These are phyloP conservation scores for Sorghum bicolor DNA, from an alignment of 176 grass and related monocot genomes.

Conservation along the genomic window DNA sequence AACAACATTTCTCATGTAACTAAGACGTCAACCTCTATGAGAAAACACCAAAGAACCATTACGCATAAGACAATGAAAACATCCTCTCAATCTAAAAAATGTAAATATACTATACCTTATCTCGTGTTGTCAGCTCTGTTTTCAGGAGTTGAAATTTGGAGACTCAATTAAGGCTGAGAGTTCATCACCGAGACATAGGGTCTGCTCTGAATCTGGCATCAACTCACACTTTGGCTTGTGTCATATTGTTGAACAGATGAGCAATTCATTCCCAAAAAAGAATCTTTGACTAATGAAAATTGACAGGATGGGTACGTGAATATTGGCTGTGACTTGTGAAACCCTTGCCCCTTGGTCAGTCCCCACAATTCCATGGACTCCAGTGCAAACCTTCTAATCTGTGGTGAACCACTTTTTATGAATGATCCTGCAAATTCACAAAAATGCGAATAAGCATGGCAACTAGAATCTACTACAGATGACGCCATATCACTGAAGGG, in stretches of 20 bases:
- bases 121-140: conserved; percentile 53
- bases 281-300: conserved; percentile 60
- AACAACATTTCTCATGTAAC: conserved; percentile 62
- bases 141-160: conserved; percentile 56
- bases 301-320: conserved; percentile 55
- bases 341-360: conserved; percentile 63
- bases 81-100: conserved; percentile 14
- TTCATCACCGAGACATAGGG: conserved; percentile 62
- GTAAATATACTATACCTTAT: conserved; percentile 49
- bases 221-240: conserved; percentile 21
- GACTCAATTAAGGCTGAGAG: conserved; percentile 63
- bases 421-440: conserved; percentile 77
- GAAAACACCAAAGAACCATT: conserved; percentile 21
- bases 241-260: conserved; percentile 34
- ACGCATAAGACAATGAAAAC: conserved; percentile 14
- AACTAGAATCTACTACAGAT: conserved; percentile 52
- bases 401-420: conserved; percentile 46
- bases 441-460: conserved; percentile 60
- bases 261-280: conserved; percentile 24
- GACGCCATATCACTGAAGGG: conserved; percentile 53
- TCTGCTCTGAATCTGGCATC: conserved; percentile 47
- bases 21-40: conserved; percentile 58
- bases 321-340: conserved; percentile 41
- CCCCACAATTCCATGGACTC: conserved; percentile 93
- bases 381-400: conserved; percentile 65